Evolutionary conservation across 306 rosid species (phyloP).

Genomic region (Acacia crassicarpa): DNA sequence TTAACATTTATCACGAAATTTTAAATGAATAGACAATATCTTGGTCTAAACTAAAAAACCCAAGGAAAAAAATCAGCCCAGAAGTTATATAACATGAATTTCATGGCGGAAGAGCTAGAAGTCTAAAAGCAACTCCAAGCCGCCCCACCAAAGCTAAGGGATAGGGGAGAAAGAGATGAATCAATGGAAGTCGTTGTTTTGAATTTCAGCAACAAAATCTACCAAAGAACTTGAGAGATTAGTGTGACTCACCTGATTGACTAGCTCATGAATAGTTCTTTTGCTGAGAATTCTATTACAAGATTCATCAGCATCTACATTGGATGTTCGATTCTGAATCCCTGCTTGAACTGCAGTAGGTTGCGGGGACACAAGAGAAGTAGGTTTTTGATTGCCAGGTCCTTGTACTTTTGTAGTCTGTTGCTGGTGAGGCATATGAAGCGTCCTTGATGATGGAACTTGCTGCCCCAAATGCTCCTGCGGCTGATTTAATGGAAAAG

Average conservation of each 20-base stretch:
- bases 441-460: conserved; percentile 57
- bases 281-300: conserved; percentile 79
- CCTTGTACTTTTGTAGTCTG: conserved; percentile 65
- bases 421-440: conserved; percentile 67
- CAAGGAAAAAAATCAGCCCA: background rate
- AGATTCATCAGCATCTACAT: conserved; percentile 65
- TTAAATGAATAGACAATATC: conserved; percentile 1
- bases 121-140: background rate
- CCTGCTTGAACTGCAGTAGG: conserved; percentile 49
- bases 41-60: conserved; percentile 2
- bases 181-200: background rate
- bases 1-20: background rate
- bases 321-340: conserved; percentile 49
- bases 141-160: background rate
- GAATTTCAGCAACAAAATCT: background rate
- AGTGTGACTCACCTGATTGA: conserved; percentile 61
- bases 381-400: conserved; percentile 60
- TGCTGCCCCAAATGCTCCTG: conserved; percentile 72
- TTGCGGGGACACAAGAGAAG: conserved; percentile 57
- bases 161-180: background rate
- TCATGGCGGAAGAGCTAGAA: background rate
- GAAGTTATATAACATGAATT: background rate
- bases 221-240: background rate
- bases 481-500: conserved; percentile 59
- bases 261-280: conserved; percentile 88